These are phyloP conservation scores for Taiozyma onychis DNA, from an alignment of 1,139 yeast species.

Conservation along the genomic window DNA sequence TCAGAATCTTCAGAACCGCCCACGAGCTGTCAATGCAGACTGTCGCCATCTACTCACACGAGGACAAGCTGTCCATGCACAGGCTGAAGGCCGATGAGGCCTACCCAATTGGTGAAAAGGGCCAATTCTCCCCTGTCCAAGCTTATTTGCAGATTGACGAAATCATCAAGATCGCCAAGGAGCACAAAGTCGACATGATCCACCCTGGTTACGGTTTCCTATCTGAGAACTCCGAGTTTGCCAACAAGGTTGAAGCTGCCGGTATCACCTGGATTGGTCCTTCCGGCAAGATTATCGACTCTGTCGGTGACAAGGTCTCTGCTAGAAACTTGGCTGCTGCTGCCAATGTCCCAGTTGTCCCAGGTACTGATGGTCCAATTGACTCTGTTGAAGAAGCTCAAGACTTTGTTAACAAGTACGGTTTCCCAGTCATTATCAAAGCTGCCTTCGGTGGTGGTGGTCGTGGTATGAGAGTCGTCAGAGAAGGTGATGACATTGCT, in stretches of 20 bases:
- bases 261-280: constrained; percentile 99
- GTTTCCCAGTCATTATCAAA: constrained; percentile 94
- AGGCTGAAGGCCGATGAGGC: constrained; percentile 90
- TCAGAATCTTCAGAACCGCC: constrained; percentile 91
- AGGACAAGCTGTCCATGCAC: constrained; percentile 93
- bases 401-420: constrained; percentile 73
- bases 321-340: constrained; percentile 83
- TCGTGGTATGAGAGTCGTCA: constrained; percentile 98
- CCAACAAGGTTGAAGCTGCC: constrained; percentile 81
- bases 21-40: constrained; percentile 98
- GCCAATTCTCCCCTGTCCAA: constrained; percentile 91
- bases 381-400: constrained; percentile 72
- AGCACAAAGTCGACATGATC: constrained; percentile 88
- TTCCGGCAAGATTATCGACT: constrained; percentile 76
- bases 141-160: constrained; percentile 96
- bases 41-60: constrained; percentile 95
- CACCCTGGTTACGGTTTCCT: constrained; percentile 99
- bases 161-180: constrained; percentile 83
- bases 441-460: constrained; percentile 99
- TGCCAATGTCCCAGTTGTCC: constrained; percentile 88
- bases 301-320: constrained; percentile 97
- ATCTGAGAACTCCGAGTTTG: constrained; percentile 92
- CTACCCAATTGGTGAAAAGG: constrained; percentile 84
- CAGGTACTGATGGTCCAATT: constrained; percentile 98
- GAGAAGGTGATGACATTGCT: constrained; percentile 88